These are phyloP conservation scores for Globisporangium spiculum DNA, from an alignment of 352 stramenopile species.

Conservation along the genomic window DNA sequence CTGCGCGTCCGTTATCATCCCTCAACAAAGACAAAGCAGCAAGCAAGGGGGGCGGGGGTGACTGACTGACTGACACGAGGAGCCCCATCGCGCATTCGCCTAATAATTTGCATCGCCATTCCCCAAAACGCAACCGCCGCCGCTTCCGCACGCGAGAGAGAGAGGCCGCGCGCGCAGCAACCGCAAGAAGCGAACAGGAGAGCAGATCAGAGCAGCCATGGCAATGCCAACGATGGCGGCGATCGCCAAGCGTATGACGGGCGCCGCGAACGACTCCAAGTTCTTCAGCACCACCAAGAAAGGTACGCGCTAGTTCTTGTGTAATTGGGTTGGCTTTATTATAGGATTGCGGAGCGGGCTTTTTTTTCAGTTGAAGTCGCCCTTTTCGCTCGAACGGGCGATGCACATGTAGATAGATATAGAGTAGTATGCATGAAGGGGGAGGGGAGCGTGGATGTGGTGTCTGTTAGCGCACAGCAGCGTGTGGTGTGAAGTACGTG, in stretches of 20 bases:
- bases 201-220: constrained; percentile 30
- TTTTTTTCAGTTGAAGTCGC: background rate
- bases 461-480: background rate
- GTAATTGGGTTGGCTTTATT: background rate
- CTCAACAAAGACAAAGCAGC: background rate
- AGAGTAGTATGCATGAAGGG: background rate
- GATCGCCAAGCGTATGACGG: constrained; percentile 86
- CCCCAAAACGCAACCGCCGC: background rate
- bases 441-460: background rate
- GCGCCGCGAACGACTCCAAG: constrained; percentile 94
- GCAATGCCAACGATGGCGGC: constrained; percentile 86
- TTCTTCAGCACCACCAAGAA: constrained; percentile 99
- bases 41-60: background rate
- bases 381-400: background rate
- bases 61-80: constrained; percentile 6
- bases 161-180: background rate
- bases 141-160: background rate
- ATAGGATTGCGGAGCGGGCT: background rate
- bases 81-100: background rate
- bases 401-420: background rate
- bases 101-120: background rate
- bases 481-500: background rate
- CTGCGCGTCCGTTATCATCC: constrained; percentile 11
- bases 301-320: constrained; percentile 28
- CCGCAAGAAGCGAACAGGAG: background rate